phyloP scores from a whole-genome alignment of 2,329 filamentous ascomycete species.

The Hortaea werneckii region DNA sequence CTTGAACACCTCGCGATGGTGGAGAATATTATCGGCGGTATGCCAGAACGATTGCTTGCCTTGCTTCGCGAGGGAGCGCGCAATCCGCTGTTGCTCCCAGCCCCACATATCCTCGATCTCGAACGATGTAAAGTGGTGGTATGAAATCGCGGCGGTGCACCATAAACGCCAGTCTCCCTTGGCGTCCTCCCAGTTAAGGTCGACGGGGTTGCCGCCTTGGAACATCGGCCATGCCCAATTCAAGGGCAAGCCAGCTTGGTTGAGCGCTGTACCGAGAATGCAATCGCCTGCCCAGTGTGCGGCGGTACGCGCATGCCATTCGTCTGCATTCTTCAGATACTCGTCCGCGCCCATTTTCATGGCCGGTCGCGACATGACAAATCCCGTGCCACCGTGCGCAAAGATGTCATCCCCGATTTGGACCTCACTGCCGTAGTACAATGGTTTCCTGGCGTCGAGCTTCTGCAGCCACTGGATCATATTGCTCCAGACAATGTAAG shows the following conservation, averaged over 20 bases:
- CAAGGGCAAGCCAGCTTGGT: slow-evolving; percentile 34
- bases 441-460: slow-evolving; percentile 38
- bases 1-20: slow-evolving; percentile 22
- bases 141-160: slow-evolving; percentile 33
- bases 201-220: slow-evolving; percentile 32
- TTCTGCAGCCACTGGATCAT: slow-evolving; percentile 43
- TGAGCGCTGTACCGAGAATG: slow-evolving; percentile 40
- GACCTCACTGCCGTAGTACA: slow-evolving; percentile 46
- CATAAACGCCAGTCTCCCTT: slow-evolving; percentile 25
- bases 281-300: slow-evolving; percentile 46
- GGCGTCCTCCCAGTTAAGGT: slow-evolving; percentile 27
- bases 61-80: neutral
- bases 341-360: slow-evolving; percentile 24
- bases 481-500: slow-evolving; percentile 45
- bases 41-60: slow-evolving; percentile 4
- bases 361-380: slow-evolving; percentile 33
- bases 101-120: slow-evolving; percentile 18
- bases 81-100: slow-evolving; percentile 22
- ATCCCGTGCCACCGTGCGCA: slow-evolving; percentile 34
- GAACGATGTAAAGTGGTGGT: slow-evolving; percentile 21
- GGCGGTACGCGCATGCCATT: slow-evolving; percentile 33
- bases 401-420: slow-evolving; percentile 33
- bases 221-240: slow-evolving; percentile 33
- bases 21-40: slow-evolving; percentile 10
- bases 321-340: slow-evolving; percentile 30